Conservation (phyloP, 2,329 filamentous ascomycete genomes). For the Teratosphaeria pseudoeucalypti region DNA sequence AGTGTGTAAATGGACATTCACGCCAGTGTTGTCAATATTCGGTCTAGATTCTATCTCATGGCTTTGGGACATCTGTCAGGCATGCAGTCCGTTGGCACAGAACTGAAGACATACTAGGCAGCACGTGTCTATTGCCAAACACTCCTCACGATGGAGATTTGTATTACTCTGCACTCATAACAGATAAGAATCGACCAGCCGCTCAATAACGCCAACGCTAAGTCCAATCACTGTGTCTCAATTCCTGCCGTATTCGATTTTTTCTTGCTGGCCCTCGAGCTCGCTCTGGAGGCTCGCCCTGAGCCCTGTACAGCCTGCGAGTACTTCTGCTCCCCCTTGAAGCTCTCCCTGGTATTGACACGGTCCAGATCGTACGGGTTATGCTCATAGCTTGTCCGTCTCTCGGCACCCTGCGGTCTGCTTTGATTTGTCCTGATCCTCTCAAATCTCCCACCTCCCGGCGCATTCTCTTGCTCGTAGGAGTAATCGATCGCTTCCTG, state of each 20-base stretch:
- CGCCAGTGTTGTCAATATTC: too few relatives aligned
- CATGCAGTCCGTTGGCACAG: too few relatives aligned
- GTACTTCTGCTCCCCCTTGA: constrained; percentile 16
- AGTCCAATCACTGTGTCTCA: not conserved
- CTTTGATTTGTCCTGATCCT: constrained; percentile 10
- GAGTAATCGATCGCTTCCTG: constrained; percentile 21
- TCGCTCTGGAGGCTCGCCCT: constrained; percentile 2
- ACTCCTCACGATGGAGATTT: too few relatives aligned
- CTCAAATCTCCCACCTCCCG: constrained; percentile 5
- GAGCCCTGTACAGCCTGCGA: not conserved
- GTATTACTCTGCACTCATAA: too few relatives aligned
- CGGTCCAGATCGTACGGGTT: constrained; percentile 41
- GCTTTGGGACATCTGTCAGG: too few relatives aligned
- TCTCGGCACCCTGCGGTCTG: constrained; percentile 15
- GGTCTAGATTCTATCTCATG: too few relatives aligned
- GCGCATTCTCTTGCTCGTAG: constrained; percentile 13
- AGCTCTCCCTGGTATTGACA: constrained; percentile 38
- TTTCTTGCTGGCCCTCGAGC: constrained; percentile 5
- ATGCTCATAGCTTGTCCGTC: constrained; percentile 25
- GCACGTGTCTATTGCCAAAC: too few relatives aligned
- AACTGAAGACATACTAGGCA: too few relatives aligned
- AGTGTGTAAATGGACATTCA: too few relatives aligned
- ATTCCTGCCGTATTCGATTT: not conserved
- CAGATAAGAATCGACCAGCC: not conserved
- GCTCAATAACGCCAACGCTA: not conserved